Conservation (phyloP, 2,329 filamentous ascomycete genomes). For the Diaporthe sp. region DNA sequence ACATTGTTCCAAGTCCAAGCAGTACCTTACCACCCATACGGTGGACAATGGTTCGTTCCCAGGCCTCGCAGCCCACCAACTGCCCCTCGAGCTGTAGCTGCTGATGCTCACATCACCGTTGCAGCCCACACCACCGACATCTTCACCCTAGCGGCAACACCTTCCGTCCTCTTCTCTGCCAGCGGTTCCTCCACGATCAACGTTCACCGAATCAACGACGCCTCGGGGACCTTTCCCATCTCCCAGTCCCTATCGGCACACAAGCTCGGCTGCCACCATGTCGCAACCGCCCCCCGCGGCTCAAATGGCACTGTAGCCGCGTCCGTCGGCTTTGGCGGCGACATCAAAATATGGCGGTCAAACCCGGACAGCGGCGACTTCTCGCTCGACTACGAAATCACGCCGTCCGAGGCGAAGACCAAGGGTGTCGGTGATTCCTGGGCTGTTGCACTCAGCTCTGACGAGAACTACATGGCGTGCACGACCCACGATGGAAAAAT, state of each 20-base stretch:
- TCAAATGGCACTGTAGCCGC: constrained; percentile 79
- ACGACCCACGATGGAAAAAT: constrained; percentile 90
- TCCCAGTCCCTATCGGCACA: constrained; percentile 87
- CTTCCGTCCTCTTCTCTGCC: constrained; percentile 81
- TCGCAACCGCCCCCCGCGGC: constrained; percentile 71
- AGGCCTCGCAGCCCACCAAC: constrained; percentile 48
- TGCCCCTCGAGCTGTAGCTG: constrained; percentile 37
- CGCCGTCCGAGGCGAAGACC: constrained; percentile 45
- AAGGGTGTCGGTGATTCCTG: constrained; percentile 75
- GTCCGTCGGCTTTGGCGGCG: constrained; percentile 90
- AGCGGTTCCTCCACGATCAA: constrained; percentile 88
- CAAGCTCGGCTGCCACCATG: constrained; percentile 90
- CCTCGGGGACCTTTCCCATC: constrained; percentile 75
- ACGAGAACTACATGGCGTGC: constrained; percentile 87
- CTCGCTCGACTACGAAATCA: constrained; percentile 61
- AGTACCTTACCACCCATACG: constrained; percentile 95
- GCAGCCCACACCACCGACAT: constrained; percentile 87
- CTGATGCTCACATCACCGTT: constrained; percentile 31
- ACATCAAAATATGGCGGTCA: constrained; percentile 85
- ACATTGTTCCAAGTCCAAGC: constrained; percentile 81
- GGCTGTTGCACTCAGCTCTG: constrained; percentile 87
- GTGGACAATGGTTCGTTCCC: constrained; percentile 80
- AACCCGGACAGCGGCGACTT: constrained; percentile 72
- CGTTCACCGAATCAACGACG: constrained; percentile 79
- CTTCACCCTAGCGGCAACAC: constrained; percentile 84